Evolutionary conservation across 257 asterid species (phyloP), one percentile per base, ranked within the genome.

Genomic region (Ajuga chamaepitys): DNA sequence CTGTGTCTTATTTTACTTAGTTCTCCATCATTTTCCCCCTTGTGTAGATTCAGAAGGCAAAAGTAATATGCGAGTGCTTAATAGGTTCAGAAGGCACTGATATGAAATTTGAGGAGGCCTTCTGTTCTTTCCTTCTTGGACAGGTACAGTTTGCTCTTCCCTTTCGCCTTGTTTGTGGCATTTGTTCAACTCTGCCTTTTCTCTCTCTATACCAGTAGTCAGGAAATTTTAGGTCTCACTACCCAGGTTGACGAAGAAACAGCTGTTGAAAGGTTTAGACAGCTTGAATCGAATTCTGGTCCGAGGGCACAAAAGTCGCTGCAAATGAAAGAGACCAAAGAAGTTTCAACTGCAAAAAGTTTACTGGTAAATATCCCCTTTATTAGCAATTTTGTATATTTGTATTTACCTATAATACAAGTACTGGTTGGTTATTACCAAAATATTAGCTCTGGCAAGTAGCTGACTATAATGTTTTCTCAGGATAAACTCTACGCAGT

Each of bases 41-140:
- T 12, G 2, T 77, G 64, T 65, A 94, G 99, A 88, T 94, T 75
- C 78, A 77, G 81, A 86, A 85, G 70, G 96, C 92, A 34, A 91
- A 85, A 71, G 59, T 76, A 70, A 88, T 94, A 50, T 86, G 89
- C 9, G 99, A 90, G 83, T 83, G 97, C 76, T 70, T 94, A 62
- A 82, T 84, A 67, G 83, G 95, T 56, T 86, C 99, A 30, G 99
- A 94, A 69, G 99, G 96, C 64, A 72, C 81, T 70, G 96, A 94
- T 76, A 70, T 94, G 68, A 94, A 94, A 80, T 83, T 94, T 66
- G 99, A 94, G 83, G 99, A 94, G 85, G 77, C 91, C 67, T 83
- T 90, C 67, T 94, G 97, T 77, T 84, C 89, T 67, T 88, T 80
- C 81, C 97, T 94, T 77, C 95, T 94, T 66, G 95, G 95, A 72